These are phyloP conservation scores for Gossypium laxum DNA, from an alignment of 441 rosid genomes.

Conservation along the genomic window DNA sequence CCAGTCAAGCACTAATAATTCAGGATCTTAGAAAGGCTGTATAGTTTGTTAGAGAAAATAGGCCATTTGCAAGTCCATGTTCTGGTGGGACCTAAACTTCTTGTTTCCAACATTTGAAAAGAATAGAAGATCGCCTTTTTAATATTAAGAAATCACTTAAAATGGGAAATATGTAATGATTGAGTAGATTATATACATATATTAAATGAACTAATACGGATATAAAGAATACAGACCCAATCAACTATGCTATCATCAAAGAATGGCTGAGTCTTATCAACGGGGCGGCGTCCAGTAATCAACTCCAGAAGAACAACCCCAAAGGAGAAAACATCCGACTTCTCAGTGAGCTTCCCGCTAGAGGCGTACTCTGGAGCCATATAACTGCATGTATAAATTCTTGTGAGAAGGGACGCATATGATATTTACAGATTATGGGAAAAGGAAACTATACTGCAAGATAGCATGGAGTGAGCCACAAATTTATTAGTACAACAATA, in stretches of 20 bases:
- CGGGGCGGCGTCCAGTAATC: constrained; percentile 54
- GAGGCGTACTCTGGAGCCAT: constrained; percentile 64
- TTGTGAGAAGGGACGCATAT: constrained; percentile 4
- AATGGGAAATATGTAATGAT: neutral
- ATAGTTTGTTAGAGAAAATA: neutral
- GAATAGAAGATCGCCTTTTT: neutral
- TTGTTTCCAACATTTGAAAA: neutral
- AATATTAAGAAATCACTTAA: neutral
- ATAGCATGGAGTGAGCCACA: neutral
- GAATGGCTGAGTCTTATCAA: constrained; percentile 29
- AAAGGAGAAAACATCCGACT: constrained; percentile 55
- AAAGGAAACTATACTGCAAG: neutral
- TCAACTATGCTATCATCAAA: constrained; percentile 52
- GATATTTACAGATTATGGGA: neutral
- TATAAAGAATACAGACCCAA: constrained; percentile 38
- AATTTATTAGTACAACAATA: neutral
- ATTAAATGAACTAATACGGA: neutral
- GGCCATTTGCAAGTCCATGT: neutral
- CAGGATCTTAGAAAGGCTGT: neutral
- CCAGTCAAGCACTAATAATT: neutral
- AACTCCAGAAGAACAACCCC: constrained; percentile 60
- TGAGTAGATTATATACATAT: neutral
- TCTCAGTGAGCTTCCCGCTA: constrained; percentile 55
- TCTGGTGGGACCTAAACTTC: neutral
- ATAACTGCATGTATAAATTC: constrained; percentile 26